phyloP scores from a whole-genome alignment of 1,284 basidiomycete genomes.

The Malassezia slooffiae region DNA sequence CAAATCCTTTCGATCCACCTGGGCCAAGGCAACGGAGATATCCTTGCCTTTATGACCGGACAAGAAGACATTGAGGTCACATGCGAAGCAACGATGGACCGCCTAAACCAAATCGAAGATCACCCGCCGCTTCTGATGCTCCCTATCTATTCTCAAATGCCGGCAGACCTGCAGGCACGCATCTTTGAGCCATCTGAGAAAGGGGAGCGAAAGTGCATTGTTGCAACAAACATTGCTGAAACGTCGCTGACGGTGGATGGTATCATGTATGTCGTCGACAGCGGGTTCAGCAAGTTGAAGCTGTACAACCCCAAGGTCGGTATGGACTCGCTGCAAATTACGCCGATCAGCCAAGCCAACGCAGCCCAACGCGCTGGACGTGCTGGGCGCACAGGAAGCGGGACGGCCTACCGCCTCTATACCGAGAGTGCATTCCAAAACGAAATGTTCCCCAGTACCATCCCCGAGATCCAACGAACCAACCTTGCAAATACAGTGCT shows the following conservation, averaged over 20 bases:
- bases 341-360: constrained; percentile 87
- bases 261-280: constrained; percentile 91
- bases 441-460: constrained; percentile 89
- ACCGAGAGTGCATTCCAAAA: constrained; percentile 93
- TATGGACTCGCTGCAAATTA: constrained; percentile 98
- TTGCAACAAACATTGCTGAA: constrained; percentile 98
- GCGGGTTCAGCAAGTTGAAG: constrained; percentile 93
- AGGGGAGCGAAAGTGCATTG: constrained; percentile 88
- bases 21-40: constrained; percentile 83
- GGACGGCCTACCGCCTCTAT: constrained; percentile 83
- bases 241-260: constrained; percentile 91
- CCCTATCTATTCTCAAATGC: constrained; percentile 99
- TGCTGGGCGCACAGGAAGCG: constrained; percentile 80
- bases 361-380: constrained; percentile 89
- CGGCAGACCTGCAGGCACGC: constrained; percentile 92
- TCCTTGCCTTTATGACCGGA: constrained; percentile 98
- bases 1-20: constrained; percentile 94
- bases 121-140: constrained; percentile 73
- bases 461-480: constrained; percentile 95
- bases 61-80: constrained; percentile 86
- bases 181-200: constrained; percentile 92
- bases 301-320: constrained; percentile 98
- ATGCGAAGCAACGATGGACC: constrained; percentile 55
- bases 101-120: constrained; percentile 78
- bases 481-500: constrained; percentile 94